phyloP scores from a whole-genome alignment of 768 basidiomycete genomes.

The Mycena venus region DNA sequence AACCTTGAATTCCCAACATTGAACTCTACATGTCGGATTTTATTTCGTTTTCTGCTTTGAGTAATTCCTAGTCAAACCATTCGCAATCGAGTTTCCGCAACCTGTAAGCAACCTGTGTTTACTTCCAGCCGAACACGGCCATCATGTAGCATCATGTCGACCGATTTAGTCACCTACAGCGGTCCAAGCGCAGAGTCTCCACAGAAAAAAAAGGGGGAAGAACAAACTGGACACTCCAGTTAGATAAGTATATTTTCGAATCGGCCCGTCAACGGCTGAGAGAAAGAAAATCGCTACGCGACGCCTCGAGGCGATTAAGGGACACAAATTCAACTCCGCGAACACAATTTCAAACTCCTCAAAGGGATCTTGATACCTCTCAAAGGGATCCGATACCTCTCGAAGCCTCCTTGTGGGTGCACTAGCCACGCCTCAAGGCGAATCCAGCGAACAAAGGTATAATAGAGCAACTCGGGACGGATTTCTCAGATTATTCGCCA shows the following conservation, averaged over 20 bases:
- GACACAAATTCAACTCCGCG: slow-evolving; percentile 13
- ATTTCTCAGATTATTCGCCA: slow-evolving; percentile 32
- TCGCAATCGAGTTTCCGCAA: too few relatives aligned
- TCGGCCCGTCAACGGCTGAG: not conserved
- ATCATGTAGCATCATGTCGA: not conserved
- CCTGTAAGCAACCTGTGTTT: not conserved
- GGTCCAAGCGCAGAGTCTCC: slow-evolving; percentile 20
- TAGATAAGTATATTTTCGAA: too few relatives aligned
- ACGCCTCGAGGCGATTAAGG: slow-evolving; percentile 32
- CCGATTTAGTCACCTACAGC: not conserved
- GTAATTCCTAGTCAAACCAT: too few relatives aligned
- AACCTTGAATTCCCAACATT: not conserved
- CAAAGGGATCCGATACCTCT: slow-evolving; percentile 35
- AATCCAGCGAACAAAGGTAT: slow-evolving; percentile 31
- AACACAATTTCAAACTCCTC: slow-evolving; percentile 33
- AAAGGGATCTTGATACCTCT: slow-evolving; percentile 36
- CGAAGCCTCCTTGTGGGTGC: slow-evolving; percentile 17
- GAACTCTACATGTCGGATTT: not conserved
- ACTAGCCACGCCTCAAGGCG: slow-evolving; percentile 21
- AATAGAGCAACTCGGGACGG: slow-evolving; percentile 25
- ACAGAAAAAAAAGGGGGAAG: slow-evolving; percentile 1
- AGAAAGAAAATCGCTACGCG: slow-evolving; percentile 14
- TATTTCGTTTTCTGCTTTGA: not conserved
- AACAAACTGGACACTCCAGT: not conserved
- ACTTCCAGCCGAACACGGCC: not conserved